Conservation (phyloP, 2,329 filamentous ascomycete genomes). For the Blumeriella jaapii region DNA sequence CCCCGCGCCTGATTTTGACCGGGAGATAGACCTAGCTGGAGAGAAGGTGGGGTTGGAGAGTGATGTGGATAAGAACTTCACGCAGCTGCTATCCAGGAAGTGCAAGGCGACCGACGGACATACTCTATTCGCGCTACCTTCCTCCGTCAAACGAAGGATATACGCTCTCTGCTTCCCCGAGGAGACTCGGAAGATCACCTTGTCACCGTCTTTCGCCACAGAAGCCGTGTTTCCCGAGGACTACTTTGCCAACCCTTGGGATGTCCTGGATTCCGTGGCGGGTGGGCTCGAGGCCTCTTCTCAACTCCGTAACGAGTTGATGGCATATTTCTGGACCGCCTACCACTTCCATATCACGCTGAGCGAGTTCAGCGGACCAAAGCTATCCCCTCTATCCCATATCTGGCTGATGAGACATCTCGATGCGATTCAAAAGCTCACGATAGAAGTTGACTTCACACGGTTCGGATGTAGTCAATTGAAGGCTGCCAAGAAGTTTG, state of each 20-base stretch:
- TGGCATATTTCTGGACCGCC: slow-evolving; percentile 26
- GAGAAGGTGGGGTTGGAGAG: too few species aligned
- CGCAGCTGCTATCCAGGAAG: not conserved
- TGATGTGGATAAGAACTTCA: too few species aligned
- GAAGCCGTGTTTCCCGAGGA: slow-evolving; percentile 17
- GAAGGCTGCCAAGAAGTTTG: slow-evolving; percentile 8
- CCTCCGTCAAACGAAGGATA: slow-evolving; percentile 17
- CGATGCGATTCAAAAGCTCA: slow-evolving; percentile 20
- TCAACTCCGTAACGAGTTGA: slow-evolving; percentile 19
- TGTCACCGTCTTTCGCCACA: slow-evolving; percentile 20
- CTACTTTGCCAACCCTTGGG: slow-evolving; percentile 20
- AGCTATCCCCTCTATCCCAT: slow-evolving; percentile 21
- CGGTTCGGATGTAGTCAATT: slow-evolving; percentile 17
- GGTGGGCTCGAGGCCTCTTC: slow-evolving; percentile 16
- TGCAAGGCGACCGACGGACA: not conserved
- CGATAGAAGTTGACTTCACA: slow-evolving; percentile 26
- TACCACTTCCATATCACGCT: slow-evolving; percentile 26
- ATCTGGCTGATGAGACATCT: slow-evolving; percentile 20
- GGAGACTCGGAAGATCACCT: slow-evolving; percentile 16
- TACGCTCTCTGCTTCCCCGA: slow-evolving; percentile 20
- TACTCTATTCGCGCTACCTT: slow-evolving; percentile 14
- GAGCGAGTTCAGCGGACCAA: slow-evolving; percentile 17
- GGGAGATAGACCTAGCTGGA: too few species aligned
- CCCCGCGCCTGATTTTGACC: too few species aligned
- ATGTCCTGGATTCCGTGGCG: slow-evolving; percentile 17